A percentile compares a stretch with the other conserved stretches of the same genome.
phyloP scores from a whole-genome alignment of 495 filamentous ascomycete genomes.

The Penicillium desertorum region DNA sequence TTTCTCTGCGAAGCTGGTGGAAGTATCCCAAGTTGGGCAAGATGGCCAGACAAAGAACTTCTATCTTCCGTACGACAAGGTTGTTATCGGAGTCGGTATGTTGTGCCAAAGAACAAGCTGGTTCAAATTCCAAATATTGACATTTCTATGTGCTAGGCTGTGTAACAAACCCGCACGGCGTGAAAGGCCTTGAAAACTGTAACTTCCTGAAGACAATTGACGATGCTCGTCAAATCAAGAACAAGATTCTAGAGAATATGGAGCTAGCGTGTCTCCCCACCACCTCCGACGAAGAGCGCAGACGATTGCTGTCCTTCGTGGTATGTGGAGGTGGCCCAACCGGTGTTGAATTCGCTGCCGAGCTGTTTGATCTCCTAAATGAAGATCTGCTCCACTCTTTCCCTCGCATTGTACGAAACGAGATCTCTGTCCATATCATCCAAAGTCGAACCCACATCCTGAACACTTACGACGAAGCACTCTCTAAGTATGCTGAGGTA shows the following conservation, averaged over 20 bases:
- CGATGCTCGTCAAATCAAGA: conserved; percentile 86
- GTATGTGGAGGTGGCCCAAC: conserved; percentile 94
- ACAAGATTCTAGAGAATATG: conserved; percentile 86
- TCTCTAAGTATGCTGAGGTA: conserved; percentile 88
- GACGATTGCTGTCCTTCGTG: conserved; percentile 87
- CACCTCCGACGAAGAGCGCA: conserved; percentile 84
- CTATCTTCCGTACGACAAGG: conserved; percentile 97
- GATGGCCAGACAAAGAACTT: conserved; percentile 71
- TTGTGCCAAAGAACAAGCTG: not conserved
- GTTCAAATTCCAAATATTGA: conserved; percentile 2
- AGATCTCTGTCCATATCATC: conserved; percentile 96
- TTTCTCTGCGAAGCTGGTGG: conserved; percentile 86
- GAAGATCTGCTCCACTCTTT: conserved; percentile 85
- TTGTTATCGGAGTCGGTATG: conserved; percentile 88
- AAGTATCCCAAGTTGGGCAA: conserved; percentile 72
- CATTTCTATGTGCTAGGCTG: conserved; percentile 56
- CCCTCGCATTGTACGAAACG: conserved; percentile 86
- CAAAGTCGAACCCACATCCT: conserved; percentile 92
- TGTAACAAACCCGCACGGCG: conserved; percentile 90
- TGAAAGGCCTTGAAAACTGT: conserved; percentile 92
- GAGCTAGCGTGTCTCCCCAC: conserved; percentile 93
- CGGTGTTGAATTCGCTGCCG: conserved; percentile 95
- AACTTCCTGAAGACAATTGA: conserved; percentile 92
- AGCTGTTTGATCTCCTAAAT: conserved; percentile 93
- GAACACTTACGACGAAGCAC: conserved; percentile 96